Conservation (phyloP, 208 protist species). For the Crithidia brevicula region DNA sequence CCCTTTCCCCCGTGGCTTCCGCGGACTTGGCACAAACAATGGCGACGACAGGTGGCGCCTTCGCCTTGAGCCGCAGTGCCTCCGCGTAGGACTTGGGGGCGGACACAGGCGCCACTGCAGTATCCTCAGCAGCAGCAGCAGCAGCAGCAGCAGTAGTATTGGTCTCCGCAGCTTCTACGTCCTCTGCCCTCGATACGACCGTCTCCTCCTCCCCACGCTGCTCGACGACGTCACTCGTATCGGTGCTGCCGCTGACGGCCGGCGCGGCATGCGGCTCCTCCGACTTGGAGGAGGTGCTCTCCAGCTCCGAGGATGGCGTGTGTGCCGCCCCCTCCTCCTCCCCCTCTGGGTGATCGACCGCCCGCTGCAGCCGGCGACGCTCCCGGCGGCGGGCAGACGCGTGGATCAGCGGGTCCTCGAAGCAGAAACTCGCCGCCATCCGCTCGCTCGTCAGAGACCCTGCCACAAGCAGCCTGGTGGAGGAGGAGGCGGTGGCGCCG, state of each 20-base stretch:
- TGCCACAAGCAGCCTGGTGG: conserved; percentile 3
- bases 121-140: not conserved
- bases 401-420: conserved; percentile 33
- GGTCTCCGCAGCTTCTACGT: not conserved
- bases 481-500: too few species aligned
- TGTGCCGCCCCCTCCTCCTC: not conserved
- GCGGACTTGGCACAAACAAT: not conserved
- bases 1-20: not conserved
- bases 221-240: not conserved
- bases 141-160: not conserved
- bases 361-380: conserved; percentile 15
- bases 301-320: conserved; percentile 4
- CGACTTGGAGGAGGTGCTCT: not conserved
- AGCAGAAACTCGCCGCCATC: conserved; percentile 18
- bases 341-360: not conserved
- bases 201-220: not conserved
- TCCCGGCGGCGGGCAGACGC: conserved; percentile 21
- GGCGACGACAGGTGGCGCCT: not conserved
- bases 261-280: not conserved
- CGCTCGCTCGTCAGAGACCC: conserved; percentile 13
- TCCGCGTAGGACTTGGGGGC: conserved; percentile 18
- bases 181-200: not conserved
- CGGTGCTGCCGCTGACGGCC: not conserved
- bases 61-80: conserved; percentile 16
- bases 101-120: not conserved